Base-by-base conservation (phyloP, 129 eudicot species). In the Pittosporum tobira region DNA sequence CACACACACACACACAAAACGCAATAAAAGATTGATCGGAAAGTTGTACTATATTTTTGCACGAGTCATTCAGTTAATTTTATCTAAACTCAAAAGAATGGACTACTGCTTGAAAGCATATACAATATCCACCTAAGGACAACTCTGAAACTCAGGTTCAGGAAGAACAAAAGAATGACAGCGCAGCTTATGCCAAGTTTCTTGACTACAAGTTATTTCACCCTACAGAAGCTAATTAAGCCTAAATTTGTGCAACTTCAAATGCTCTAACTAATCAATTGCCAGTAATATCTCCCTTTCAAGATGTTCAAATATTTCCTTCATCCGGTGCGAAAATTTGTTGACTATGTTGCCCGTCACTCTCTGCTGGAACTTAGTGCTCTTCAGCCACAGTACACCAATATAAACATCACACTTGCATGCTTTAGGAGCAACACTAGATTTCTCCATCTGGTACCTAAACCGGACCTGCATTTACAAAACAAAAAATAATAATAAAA, bases 361-460 rank as follows among this genome's bases (percentile, higher is more conserved):
- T 65, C 88, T 71, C 18, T 84, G 71, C 77, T 79, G 77, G 34
- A 84, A 84, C 64, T 74, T 77, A 52, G 81, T 71, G 67, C 74
- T 79, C 74, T 70, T 90, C 54, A 90, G 72, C 98, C 98, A 90
- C 56, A 57, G 65, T 4, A 90, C 75, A 26, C 89, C 95, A 23
- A 86, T 64, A 62, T 46, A 78, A 3, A 80, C 83, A 53, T 75
- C 87, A 31, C 87, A 85, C 48, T 52, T 57, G 70, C 94, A 83
- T 63, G 81, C 61, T 30, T 75, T 61, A 15, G 71, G 62, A 44
- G 67, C 47, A 31, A 51, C 15, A 7, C 36, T 56, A 24, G 65
- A 24, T 31, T 69, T 70, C 73, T 71, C 71, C 0, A 81, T 52
- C 57, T 83, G 69, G 61, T 90, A 80, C 72, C 75, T 78, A 6